These are phyloP conservation scores for Suillus tomentosus DNA, from an alignment of 768 basidiomycete species.

Conservation along the genomic window DNA sequence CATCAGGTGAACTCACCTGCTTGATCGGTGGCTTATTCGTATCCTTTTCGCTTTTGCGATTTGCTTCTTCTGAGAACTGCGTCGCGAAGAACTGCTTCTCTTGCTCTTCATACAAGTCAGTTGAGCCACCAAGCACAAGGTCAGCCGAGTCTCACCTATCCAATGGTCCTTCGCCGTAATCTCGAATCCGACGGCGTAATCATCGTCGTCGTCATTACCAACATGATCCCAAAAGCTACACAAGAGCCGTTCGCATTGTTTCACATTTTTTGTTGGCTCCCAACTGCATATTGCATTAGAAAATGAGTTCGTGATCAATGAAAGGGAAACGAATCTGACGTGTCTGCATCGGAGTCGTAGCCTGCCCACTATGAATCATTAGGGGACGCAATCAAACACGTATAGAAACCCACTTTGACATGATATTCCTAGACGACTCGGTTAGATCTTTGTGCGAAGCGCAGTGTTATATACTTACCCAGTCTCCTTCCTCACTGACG, in stretches of 20 bases:
- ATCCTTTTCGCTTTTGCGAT: constrained; percentile 20
- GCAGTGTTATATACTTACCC: constrained; percentile 43
- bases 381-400: constrained; percentile 9
- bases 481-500: constrained; percentile 48
- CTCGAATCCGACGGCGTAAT: constrained; percentile 51
- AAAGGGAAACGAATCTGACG: constrained; percentile 37
- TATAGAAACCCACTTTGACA: constrained; percentile 54
- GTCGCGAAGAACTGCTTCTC: constrained; percentile 41
- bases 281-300: constrained; percentile 47
- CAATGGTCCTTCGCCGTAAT: constrained; percentile 48
- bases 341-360: constrained; percentile 58
- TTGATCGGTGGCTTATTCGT: constrained; percentile 22
- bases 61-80: constrained; percentile 28
- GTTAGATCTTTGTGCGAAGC: constrained; percentile 5
- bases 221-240: constrained; percentile 66
- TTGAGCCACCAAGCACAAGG: not conserved
- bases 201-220: constrained; percentile 51
- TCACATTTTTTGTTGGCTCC: constrained; percentile 66
- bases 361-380: constrained; percentile 59
- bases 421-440: constrained; percentile 52
- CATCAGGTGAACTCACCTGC: constrained; percentile 13
- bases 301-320: constrained; percentile 1
- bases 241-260: constrained; percentile 57
- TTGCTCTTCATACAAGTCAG: constrained; percentile 29
- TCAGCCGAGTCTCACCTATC: constrained; percentile 49